A percentile compares a stretch with the other conserved stretches of the same genome.
phyloP scores from a whole-genome alignment of 805 yeast genomes.

The Groenewaldozyma salmanticensis region DNA sequence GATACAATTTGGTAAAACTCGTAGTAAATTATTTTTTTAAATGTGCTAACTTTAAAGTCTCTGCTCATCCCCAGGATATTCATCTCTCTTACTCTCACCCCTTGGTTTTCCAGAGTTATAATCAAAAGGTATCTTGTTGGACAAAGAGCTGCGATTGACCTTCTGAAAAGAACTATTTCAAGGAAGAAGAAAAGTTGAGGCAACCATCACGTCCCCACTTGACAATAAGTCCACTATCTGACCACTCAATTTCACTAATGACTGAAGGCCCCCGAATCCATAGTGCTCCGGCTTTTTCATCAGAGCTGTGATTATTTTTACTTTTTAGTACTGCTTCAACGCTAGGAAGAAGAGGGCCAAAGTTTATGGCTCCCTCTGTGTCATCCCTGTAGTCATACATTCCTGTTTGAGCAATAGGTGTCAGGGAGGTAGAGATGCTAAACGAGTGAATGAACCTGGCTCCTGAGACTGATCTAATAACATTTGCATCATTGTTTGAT shows the following conservation, averaged over 20 bases:
- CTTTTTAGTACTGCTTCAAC: conserved; percentile 22
- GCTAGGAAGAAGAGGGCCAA: conserved; percentile 24
- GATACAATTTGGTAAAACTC: background rate
- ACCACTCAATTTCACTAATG: conserved; percentile 17
- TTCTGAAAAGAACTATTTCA: background rate
- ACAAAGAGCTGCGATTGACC: background rate
- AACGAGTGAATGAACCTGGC: conserved; percentile 27
- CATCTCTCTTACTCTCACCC: conserved; percentile 43
- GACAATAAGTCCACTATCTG: conserved; percentile 18
- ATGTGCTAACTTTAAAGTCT: conserved; percentile 11
- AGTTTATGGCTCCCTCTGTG: conserved; percentile 7
- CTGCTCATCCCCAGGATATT: conserved; percentile 43
- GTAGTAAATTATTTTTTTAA: background rate
- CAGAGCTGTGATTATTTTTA: conserved; percentile 15
- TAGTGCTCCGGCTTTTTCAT: conserved; percentile 19
- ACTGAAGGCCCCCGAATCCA: conserved; percentile 20
- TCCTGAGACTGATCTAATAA: conserved; percentile 27
- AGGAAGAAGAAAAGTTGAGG: conserved; percentile 9
- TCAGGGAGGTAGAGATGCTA: conserved; percentile 19
- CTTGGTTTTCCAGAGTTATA: conserved; percentile 42
- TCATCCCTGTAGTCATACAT: conserved; percentile 17
- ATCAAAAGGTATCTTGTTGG: background rate
- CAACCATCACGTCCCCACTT: conserved; percentile 23
- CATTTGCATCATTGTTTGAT: conserved; percentile 17
- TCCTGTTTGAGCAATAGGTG: conserved; percentile 29